Conservation (phyloP, 1,284 basidiomycete species). For the Fomitopsis schrenkii region DNA sequence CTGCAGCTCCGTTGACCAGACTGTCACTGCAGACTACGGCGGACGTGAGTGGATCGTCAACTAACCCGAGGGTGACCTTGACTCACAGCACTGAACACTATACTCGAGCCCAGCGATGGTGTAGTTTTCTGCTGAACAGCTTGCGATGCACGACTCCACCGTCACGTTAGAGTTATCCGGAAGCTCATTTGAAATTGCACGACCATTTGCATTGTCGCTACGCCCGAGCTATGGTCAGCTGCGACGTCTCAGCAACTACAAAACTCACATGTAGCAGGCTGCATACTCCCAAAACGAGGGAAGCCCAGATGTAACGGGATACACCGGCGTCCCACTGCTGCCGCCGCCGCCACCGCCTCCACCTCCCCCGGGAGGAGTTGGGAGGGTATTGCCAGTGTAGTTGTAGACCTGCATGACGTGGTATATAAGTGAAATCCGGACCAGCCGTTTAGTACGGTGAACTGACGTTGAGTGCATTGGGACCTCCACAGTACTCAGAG, state of each 20-base stretch:
- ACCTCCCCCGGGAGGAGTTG: conserved; percentile 37
- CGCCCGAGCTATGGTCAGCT: neutral
- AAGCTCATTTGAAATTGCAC: conserved; percentile 30
- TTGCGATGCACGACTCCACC: conserved; percentile 34
- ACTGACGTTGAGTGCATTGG: conserved; percentile 33
- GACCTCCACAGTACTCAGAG: conserved; percentile 64
- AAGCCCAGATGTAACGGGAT: conserved; percentile 46
- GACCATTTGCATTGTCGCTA: conserved; percentile 37
- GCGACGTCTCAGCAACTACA: neutral
- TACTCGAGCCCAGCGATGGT: conserved; percentile 45
- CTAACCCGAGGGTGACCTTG: neutral
- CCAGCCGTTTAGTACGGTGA: neutral
- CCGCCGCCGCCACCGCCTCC: conserved; percentile 29
- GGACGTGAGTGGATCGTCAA: neutral
- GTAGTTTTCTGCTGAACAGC: conserved; percentile 31
- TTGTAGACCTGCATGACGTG: conserved; percentile 45
- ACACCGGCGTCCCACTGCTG: conserved; percentile 35
- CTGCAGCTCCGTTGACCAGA: conserved; percentile 53
- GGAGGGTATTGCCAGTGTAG: conserved; percentile 54
- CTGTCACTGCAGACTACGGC: conserved; percentile 54
- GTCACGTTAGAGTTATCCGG: conserved; percentile 33
- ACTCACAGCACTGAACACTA: conserved; percentile 42
- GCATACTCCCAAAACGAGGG: conserved; percentile 45
- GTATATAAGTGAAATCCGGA: neutral
- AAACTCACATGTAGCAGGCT: conserved; percentile 55